Conservation (phyloP, 106 monocot genomes). For the Dendrobium huoshanense region DNA sequence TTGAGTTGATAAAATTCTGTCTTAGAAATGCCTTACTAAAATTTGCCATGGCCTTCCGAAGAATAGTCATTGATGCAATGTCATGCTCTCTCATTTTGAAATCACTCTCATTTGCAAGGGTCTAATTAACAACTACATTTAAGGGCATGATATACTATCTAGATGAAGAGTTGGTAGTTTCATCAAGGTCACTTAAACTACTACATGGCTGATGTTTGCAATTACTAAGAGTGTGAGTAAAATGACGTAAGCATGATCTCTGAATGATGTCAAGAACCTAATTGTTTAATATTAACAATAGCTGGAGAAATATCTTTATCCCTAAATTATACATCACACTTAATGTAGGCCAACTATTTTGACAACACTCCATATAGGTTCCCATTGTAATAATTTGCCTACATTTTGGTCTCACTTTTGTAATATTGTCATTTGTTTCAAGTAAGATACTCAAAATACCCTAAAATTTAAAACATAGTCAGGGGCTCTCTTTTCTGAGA, state of each 20-base stretch:
- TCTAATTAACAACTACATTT: background rate
- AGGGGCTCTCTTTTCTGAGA: no score
- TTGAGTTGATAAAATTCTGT: conserved; percentile 5
- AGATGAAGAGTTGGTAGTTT: background rate
- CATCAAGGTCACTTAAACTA: background rate
- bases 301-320: conserved; percentile 9
- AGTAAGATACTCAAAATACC: no score
- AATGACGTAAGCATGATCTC: conserved; percentile 1
- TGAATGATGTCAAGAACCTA: background rate
- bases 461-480: no score
- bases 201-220: background rate
- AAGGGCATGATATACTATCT: background rate
- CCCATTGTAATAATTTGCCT: no score
- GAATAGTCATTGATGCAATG: conserved; percentile 1
- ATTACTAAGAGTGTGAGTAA: background rate
- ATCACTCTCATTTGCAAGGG: no score
- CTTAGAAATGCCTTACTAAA: conserved; percentile 16
- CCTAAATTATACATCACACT: background rate
- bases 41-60: conserved; percentile 31
- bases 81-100: background rate
- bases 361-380: no score
- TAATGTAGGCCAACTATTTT: no score
- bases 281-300: conserved; percentile 8
- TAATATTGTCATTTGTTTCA: no score
- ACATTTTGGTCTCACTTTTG: no score